Percentiles rank a stretch among this genome's conserved stretches.
Conservation (phyloP, 2,329 filamentous ascomycete genomes). For the Nemania abortiva region DNA sequence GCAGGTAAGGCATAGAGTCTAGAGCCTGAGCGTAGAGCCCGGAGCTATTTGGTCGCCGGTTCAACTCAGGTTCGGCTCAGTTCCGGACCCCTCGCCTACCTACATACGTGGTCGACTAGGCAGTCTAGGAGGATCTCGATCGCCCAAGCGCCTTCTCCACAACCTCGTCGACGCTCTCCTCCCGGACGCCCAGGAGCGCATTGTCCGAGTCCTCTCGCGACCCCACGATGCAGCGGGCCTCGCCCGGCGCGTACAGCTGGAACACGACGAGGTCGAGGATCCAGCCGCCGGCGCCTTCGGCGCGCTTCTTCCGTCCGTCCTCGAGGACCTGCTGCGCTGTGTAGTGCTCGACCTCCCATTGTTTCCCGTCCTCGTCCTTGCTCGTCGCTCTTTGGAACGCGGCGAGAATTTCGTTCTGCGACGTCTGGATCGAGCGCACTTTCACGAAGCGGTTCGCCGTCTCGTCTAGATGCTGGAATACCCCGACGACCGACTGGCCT, state of each 20-base stretch:
- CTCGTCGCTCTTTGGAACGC: constrained; percentile 42
- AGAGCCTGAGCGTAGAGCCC: too few species aligned
- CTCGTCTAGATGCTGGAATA: constrained; percentile 23
- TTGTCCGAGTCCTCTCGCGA: constrained; percentile 44
- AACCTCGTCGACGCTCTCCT: constrained; percentile 48
- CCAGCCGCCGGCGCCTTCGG: constrained; percentile 43
- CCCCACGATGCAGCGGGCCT: constrained; percentile 48
- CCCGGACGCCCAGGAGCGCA: constrained; percentile 45
- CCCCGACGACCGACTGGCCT: constrained; percentile 44
- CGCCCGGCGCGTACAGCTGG: constrained; percentile 49
- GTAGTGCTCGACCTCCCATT: constrained; percentile 44
- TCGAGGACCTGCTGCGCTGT: constrained; percentile 39
- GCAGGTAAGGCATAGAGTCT: too few species aligned
- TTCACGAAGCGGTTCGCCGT: constrained; percentile 48
- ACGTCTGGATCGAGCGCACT: constrained; percentile 46
- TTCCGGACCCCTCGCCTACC: background rate
- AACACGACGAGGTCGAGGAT: constrained; percentile 48
- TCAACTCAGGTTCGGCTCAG: background rate
- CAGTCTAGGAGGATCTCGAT: background rate
- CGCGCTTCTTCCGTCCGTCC: constrained; percentile 44
- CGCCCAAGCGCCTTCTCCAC: constrained; percentile 43
- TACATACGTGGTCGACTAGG: background rate
- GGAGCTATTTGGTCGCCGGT: background rate
- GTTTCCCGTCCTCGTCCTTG: constrained; percentile 11
- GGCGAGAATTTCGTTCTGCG: constrained; percentile 45